phyloP scores from a whole-genome alignment of 495 filamentous ascomycete genomes.

The Pyrenopolyporus hunteri region DNA sequence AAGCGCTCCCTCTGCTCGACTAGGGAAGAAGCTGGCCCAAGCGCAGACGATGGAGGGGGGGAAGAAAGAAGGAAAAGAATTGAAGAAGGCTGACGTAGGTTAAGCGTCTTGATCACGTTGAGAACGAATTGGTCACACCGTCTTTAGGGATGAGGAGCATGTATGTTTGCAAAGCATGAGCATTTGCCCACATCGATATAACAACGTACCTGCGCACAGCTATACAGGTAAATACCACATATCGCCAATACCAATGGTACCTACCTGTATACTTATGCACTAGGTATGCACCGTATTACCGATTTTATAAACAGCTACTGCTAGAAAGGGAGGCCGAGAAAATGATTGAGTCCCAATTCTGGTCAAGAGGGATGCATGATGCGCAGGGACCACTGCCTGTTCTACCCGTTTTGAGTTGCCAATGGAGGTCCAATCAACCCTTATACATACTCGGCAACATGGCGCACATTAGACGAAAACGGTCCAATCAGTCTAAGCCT shows the following conservation, averaged over 20 bases:
- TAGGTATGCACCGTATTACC: not conserved
- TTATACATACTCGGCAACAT: constrained; percentile 28
- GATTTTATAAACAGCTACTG: not conserved
- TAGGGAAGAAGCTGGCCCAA: constrained; percentile 9
- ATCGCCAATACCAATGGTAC: not conserved
- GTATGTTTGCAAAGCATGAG: constrained; percentile 3
- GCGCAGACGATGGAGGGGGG: constrained; percentile 2
- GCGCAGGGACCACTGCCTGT: constrained; percentile 33
- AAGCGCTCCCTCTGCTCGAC: constrained; percentile 2
- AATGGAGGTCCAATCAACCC: constrained; percentile 30
- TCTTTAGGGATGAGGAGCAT: constrained; percentile 10
- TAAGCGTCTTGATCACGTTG: constrained; percentile 15
- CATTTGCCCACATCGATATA: too few relatives aligned
- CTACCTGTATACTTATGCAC: not conserved
- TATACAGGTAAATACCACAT: too few relatives aligned
- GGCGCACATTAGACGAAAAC: constrained; percentile 34
- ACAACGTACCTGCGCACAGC: too few relatives aligned
- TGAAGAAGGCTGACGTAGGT: constrained; percentile 9
- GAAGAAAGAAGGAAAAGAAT: constrained; percentile 15
- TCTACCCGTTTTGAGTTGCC: constrained; percentile 34
- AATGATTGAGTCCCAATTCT: constrained; percentile 21
- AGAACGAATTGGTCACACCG: constrained; percentile 34
- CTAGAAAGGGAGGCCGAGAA: constrained; percentile 29
- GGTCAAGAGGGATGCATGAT: constrained; percentile 36
- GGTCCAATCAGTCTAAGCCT: constrained; percentile 24